Conservation (phyloP, 2,329 filamentous ascomycete genomes). For the Neoarthrinium moseri region DNA sequence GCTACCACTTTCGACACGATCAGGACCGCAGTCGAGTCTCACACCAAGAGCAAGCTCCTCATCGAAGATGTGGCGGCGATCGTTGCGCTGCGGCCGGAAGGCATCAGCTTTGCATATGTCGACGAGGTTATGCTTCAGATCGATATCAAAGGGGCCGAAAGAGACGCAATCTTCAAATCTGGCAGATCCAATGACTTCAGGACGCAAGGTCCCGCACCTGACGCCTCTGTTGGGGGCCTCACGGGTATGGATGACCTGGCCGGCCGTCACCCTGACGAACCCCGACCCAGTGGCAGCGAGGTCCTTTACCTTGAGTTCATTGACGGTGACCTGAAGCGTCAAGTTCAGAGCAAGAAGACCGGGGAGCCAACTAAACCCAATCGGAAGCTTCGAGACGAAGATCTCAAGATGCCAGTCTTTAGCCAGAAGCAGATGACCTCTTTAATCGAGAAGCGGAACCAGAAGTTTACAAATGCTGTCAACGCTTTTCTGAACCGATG, state of each 20-base stretch:
- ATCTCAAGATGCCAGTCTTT: constrained; percentile 87
- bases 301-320: constrained; percentile 90
- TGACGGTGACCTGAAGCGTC: constrained; percentile 84
- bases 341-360: constrained; percentile 70
- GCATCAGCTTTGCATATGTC: constrained; percentile 82
- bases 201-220: constrained; percentile 47
- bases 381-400: constrained; percentile 70
- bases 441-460: constrained; percentile 86
- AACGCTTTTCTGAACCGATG: constrained; percentile 77
- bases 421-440: constrained; percentile 89
- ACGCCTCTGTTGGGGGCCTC: constrained; percentile 56
- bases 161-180: constrained; percentile 63
- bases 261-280: constrained; percentile 26
- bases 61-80: constrained; percentile 82
- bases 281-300: constrained; percentile 49
- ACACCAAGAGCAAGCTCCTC: constrained; percentile 68
- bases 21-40: constrained; percentile 77
- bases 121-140: constrained; percentile 82
- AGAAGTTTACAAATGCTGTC: constrained; percentile 76
- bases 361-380: constrained; percentile 69
- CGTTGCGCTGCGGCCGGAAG: constrained; percentile 71
- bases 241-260: constrained; percentile 47
- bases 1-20: constrained; percentile 91
- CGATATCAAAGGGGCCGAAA: constrained; percentile 68
- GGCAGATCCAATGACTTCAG: constrained; percentile 50